phyloP scores from a whole-genome alignment of 169 alveolate genomes.

The Theileria equi region DNA sequence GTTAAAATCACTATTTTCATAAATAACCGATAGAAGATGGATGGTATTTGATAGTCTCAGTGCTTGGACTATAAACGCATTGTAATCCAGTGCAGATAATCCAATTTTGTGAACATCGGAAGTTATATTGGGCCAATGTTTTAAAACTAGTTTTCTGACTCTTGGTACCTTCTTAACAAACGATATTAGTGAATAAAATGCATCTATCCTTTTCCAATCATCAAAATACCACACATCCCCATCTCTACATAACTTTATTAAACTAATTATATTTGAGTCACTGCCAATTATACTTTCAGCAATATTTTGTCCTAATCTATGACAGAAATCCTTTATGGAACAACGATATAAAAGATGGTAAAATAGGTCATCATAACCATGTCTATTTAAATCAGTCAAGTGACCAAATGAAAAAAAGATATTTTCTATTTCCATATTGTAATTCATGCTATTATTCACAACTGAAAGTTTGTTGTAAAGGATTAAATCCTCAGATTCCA shows the following conservation, averaged over 20 bases:
- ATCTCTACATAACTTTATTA: slow-evolving; percentile 32
- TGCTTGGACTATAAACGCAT: slow-evolving; percentile 27
- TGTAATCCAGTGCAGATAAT: background rate
- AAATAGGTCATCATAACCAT: slow-evolving; percentile 29
- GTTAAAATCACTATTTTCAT: too few species aligned
- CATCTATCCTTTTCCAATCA: slow-evolving; percentile 43
- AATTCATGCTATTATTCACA: slow-evolving; percentile 14
- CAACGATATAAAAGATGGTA: slow-evolving; percentile 20
- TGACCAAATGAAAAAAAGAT: slow-evolving; percentile 30
- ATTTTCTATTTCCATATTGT: slow-evolving; percentile 25
- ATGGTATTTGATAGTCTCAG: slow-evolving; percentile 22
- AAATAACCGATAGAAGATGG: slow-evolving; percentile 18
- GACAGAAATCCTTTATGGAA: background rate
- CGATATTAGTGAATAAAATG: slow-evolving; percentile 16
- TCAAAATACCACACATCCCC: slow-evolving; percentile 26
- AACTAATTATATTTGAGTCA: background rate
- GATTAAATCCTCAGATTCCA: slow-evolving; percentile 53
- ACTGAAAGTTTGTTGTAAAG: slow-evolving; percentile 49
- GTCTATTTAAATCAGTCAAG: slow-evolving; percentile 21
- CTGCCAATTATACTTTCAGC: slow-evolving; percentile 9
- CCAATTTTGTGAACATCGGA: slow-evolving; percentile 23
- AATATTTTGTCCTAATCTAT: background rate
- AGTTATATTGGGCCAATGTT: slow-evolving; percentile 16
- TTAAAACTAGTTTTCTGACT: background rate
- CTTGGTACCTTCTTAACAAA: background rate